Evolutionary conservation across 805 yeast genomes (phyloP), one percentile per base, ranked within the genome.

Genomic region (Huiozyma naganishii): DNA sequence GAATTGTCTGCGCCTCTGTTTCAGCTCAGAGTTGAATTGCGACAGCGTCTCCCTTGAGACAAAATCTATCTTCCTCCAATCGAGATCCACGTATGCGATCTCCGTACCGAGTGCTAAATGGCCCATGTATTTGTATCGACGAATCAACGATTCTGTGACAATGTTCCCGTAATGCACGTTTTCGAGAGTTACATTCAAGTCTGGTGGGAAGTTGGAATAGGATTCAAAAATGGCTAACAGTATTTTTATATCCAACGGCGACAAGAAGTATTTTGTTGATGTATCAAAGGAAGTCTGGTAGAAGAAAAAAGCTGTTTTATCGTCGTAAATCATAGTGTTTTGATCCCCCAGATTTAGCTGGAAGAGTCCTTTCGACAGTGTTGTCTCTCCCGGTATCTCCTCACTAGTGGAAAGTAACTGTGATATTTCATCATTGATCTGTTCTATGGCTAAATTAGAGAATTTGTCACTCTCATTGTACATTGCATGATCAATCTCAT

Each of bases 101-200:
- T 82, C 83, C 0, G 95, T 82, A 1, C 97, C 97, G 29, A 76
- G 59, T 0, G 98, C 97, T 23, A 88, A 63, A 61, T 90, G 90
- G 0, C 83, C 72, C 45, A 92, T 64, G 59, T 83, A 87, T 60
- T 87, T 89, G 58, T 72, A 72, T 50, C 79, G 76, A 41, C 74
- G 73, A 54, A 82, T 50, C 3, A 61, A 48, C n/a, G 76, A 77
- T 11, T 76, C 79, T 0, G 81, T 74, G 2, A 80, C 74, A 17
- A 82, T 69, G 27, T 74, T 74, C 33, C 83, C 94, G 55, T 73
- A 74, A 40, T 68, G 73, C 34, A 90, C 74, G 57, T 80, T 81
- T 52, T 86, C 95, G 6, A 89, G 73, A 35, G 70, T 73, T 7
- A 77, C 74, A 4, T 73, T 62, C 7, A 90, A 57, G 1, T 74